Percentiles rank a stretch among this genome's conserved stretches.
These are phyloP conservation scores for Protomyces pachydermus DNA, from an alignment of 1,139 yeast species.

Conservation along the genomic window DNA sequence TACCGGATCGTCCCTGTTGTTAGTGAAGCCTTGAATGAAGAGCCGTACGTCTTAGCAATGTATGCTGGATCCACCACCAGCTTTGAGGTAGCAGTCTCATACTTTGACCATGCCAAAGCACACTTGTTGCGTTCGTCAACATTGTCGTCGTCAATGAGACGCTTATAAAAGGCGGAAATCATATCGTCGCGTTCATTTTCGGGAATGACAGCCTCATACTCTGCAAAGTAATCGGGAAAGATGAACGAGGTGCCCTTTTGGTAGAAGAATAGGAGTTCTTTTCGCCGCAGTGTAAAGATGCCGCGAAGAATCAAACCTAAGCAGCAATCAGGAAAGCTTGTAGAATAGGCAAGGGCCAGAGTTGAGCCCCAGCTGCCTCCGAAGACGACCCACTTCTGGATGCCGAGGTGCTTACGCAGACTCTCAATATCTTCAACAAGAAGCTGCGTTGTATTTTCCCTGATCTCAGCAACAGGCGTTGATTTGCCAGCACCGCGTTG, in stretches of 20 bases:
- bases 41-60: slow-evolving; percentile 1
- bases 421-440: slow-evolving; percentile 8
- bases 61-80: slow-evolving; percentile 4
- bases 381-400: slow-evolving; percentile 11
- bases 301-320: slow-evolving; percentile 8
- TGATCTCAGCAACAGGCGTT: neutral
- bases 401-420: neutral
- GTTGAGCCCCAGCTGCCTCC: slow-evolving; percentile 16
- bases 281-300: slow-evolving; percentile 13
- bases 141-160: neutral
- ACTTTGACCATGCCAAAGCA: slow-evolving; percentile 9
- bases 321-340: neutral
- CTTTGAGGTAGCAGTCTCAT: slow-evolving; percentile 4
- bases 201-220: neutral
- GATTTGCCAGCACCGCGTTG: slow-evolving; percentile 13
- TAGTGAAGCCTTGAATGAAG: neutral
- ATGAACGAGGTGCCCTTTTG: slow-evolving; percentile 7
- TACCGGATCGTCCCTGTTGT: neutral
- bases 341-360: slow-evolving; percentile 1
- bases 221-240: slow-evolving; percentile 7
- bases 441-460: slow-evolving; percentile 7
- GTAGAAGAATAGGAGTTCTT: slow-evolving; percentile 13
- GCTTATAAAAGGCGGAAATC: slow-evolving; percentile 11
- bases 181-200: neutral
- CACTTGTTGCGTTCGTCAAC: neutral